phyloP scores from a whole-genome alignment of 2,329 filamentous ascomycete species.

The Hymenoscyphus linearis region DNA sequence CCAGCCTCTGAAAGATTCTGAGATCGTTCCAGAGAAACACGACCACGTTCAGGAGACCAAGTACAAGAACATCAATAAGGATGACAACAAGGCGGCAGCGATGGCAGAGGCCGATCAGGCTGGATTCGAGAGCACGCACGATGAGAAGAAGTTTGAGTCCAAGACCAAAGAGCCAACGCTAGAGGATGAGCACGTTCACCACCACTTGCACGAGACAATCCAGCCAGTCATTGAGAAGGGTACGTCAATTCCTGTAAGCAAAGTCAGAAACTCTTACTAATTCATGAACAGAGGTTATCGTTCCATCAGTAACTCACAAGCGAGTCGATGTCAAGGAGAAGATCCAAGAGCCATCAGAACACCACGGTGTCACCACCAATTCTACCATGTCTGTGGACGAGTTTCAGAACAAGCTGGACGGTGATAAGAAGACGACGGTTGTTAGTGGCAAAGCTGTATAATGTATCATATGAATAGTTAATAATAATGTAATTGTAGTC shows the following conservation, averaged over 20 bases:
- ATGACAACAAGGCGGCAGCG: not conserved
- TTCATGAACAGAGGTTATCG: slow-evolving; percentile 18
- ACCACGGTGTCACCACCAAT: slow-evolving; percentile 58
- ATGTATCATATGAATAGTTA: not conserved
- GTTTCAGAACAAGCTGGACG: slow-evolving; percentile 39
- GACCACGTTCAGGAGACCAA: not conserved
- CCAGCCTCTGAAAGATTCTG: slow-evolving; percentile 48
- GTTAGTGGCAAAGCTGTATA: not conserved
- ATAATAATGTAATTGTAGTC: not conserved
- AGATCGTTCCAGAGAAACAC: not conserved
- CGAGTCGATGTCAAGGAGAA: slow-evolving; percentile 47
- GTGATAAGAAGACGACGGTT: not conserved
- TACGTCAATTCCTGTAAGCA: not conserved
- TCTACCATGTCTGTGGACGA: slow-evolving; percentile 59
- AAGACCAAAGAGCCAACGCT: slow-evolving; percentile 44
- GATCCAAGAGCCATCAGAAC: slow-evolving; percentile 50
- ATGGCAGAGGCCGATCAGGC: slow-evolving; percentile 38
- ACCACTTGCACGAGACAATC: slow-evolving; percentile 43
- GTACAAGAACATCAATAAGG: not conserved
- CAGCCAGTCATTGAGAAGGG: slow-evolving; percentile 62
- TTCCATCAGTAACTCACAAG: slow-evolving; percentile 62
- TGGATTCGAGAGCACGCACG: slow-evolving; percentile 45
- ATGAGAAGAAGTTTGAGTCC: slow-evolving; percentile 27
- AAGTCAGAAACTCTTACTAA: not conserved
- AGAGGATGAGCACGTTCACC: slow-evolving; percentile 57